Percentiles rank a stretch among this genome's conserved stretches.
Conservation (phyloP, 2,329 filamentous ascomycete genomes). For the Metarhizium robertsii region DNA sequence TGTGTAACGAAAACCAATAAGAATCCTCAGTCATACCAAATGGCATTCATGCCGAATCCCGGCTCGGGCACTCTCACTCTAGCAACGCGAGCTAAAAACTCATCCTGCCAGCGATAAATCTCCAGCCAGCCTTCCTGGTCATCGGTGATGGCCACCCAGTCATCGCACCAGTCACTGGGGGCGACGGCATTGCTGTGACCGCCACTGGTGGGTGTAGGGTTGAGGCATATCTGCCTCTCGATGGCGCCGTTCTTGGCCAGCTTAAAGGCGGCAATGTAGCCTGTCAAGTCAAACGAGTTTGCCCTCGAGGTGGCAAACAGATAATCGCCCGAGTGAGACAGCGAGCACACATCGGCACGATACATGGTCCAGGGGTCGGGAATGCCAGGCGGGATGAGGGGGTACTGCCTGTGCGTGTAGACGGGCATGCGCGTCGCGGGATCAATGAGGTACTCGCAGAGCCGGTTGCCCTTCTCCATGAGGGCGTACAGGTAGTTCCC, state of each 20-base stretch:
- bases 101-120: conserved; percentile 79
- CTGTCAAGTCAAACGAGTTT: conserved; percentile 66
- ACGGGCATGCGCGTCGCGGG: conserved; percentile 62
- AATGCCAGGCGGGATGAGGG: conserved; percentile 69
- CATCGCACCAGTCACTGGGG: conserved; percentile 74
- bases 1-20: too few species aligned
- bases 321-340: conserved; percentile 59
- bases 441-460: conserved; percentile 77
- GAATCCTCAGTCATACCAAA: conserved; percentile 44
- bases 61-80: conserved; percentile 70
- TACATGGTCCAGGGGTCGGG: conserved; percentile 53
- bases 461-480: conserved; percentile 81
- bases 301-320: conserved; percentile 79
- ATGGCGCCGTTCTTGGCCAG: conserved; percentile 61
- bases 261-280: conserved; percentile 75
- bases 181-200: conserved; percentile 84
- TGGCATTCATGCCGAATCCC: conserved; percentile 95
- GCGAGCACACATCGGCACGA: conserved; percentile 74
- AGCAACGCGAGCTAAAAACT: conserved; percentile 70
- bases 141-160: conserved; percentile 84
- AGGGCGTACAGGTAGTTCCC: conserved; percentile 75
- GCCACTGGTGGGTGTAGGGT: conserved; percentile 78
- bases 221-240: conserved; percentile 68
- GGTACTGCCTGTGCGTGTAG: conserved; percentile 68
- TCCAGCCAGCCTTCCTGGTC: conserved; percentile 83